Evolutionary conservation across 306 rosid genomes (phyloP).

Genomic region (Notholithocarpus densiflorus): DNA sequence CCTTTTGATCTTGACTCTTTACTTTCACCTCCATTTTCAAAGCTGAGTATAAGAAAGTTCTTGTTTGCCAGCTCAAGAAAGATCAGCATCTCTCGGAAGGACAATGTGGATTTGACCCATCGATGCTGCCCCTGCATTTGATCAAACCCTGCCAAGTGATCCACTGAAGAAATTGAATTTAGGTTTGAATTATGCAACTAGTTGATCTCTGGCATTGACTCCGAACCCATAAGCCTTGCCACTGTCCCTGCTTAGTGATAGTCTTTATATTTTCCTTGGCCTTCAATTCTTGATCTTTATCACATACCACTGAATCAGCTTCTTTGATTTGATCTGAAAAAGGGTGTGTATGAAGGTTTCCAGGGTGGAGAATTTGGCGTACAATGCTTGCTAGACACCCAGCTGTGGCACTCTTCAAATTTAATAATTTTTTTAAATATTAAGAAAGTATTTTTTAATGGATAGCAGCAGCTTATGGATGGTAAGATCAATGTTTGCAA

Average conservation of each 20-base stretch:
- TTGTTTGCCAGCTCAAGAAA: conserved; percentile 57
- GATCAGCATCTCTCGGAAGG: conserved; percentile 55
- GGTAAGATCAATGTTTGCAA: too few relatives aligned
- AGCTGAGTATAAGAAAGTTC: conserved; percentile 57
- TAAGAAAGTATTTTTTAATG: too few relatives aligned
- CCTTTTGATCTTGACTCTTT: conserved; percentile 30
- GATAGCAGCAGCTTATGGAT: too few relatives aligned
- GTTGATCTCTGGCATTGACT: conserved; percentile 43
- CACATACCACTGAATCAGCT: conserved; percentile 17
- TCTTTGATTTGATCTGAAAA: conserved; percentile 48
- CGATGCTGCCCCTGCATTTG: conserved; percentile 27
- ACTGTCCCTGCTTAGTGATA: conserved; percentile 41
- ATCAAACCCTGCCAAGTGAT: conserved; percentile 38
- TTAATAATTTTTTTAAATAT: background rate
- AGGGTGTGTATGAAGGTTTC: conserved; percentile 68
- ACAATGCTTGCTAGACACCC: conserved; percentile 64
- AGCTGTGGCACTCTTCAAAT: conserved; percentile 46
- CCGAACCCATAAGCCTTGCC: conserved; percentile 87
- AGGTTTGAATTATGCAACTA: conserved; percentile 11
- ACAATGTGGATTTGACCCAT: conserved; percentile 47
- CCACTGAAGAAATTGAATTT: conserved; percentile 40
- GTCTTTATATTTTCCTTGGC: conserved; percentile 12
- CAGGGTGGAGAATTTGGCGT: conserved; percentile 63
- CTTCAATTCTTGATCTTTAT: conserved; percentile 27
- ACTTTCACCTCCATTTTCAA: conserved; percentile 38